Conservation (phyloP, 2,329 filamentous ascomycete species). For the Fusarium falciforme region DNA sequence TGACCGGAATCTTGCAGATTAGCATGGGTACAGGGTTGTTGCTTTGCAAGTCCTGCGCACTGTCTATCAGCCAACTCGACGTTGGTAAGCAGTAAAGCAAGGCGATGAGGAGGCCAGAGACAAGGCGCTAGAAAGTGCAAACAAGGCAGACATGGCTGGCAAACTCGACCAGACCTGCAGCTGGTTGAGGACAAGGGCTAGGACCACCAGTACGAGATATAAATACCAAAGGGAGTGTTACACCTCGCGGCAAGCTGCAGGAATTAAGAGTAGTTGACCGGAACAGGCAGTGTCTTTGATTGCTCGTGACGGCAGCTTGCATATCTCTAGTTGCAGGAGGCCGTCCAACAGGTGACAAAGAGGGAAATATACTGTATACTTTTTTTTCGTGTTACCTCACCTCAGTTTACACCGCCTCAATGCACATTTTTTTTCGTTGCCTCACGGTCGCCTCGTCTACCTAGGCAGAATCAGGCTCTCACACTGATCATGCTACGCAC, state of each 20-base stretch:
- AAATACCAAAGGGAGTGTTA: neutral
- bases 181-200: neutral
- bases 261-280: neutral
- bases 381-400: slow-evolving; percentile 18
- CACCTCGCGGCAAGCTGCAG: neutral
- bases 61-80: slow-evolving; percentile 11
- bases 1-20: neutral
- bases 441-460: slow-evolving; percentile 17
- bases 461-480: slow-evolving; percentile 24
- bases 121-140: neutral
- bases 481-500: slow-evolving; percentile 29
- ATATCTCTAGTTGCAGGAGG: neutral
- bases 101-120: neutral
- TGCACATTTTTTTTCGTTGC: slow-evolving; percentile 11
- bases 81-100: neutral
- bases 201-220: neutral
- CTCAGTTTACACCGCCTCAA: slow-evolving; percentile 26
- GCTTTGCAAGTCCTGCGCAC: slow-evolving; percentile 17
- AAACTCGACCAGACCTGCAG: neutral
- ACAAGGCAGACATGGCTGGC: neutral
- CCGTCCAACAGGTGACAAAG: slow-evolving; percentile 10
- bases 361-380: slow-evolving; percentile 3
- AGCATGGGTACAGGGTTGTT: slow-evolving; percentile 16
- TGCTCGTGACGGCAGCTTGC: neutral
- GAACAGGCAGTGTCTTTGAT: neutral